Evolutionary conservation across 345 rosid species (phyloP).

Genomic region (Cardamine chenopodiifolia): DNA sequence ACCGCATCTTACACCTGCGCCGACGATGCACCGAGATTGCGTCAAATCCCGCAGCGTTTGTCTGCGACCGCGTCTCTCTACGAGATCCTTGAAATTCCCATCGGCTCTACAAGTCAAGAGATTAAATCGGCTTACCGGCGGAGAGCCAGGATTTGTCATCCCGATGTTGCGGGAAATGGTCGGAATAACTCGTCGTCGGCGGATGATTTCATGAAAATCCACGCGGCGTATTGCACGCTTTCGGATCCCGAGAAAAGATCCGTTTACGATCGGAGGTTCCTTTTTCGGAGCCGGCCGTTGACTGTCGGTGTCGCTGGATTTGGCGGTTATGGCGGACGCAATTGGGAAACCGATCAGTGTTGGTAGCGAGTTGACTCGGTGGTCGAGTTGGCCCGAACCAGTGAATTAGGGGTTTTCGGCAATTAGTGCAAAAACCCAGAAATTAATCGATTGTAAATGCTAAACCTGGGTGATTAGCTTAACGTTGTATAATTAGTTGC

Average conservation of each 20-base stretch:
- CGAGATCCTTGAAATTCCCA: slow-evolving; percentile 63
- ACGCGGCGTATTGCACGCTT: slow-evolving; percentile 75
- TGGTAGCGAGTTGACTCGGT: slow-evolving; percentile 57
- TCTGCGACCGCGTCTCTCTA: slow-evolving; percentile 56
- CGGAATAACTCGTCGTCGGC: slow-evolving; percentile 48
- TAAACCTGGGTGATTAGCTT: neutral
- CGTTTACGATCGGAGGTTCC: slow-evolving; percentile 60
- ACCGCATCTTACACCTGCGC: slow-evolving; percentile 27
- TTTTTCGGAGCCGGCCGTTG: slow-evolving; percentile 50
- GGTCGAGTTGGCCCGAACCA: neutral
- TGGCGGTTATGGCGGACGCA: slow-evolving; percentile 55
- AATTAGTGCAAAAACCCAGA: neutral
- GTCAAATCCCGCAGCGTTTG: slow-evolving; percentile 24
- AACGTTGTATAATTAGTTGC: slow-evolving; percentile 1
- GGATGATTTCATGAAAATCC: slow-evolving; percentile 69
- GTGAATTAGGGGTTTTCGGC: neutral
- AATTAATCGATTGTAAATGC: slow-evolving; percentile 10
- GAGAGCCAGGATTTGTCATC: slow-evolving; percentile 68
- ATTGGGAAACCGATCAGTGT: slow-evolving; percentile 96
- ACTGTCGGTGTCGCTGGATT: slow-evolving; percentile 42
- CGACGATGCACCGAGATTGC: neutral
- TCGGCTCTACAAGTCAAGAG: slow-evolving; percentile 62
- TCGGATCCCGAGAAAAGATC: slow-evolving; percentile 85
- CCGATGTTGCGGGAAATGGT: slow-evolving; percentile 56
- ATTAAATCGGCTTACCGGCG: slow-evolving; percentile 79